Conservation (phyloP, 495 filamentous ascomycete genomes). For the Aspergillus bertholletiae region DNA sequence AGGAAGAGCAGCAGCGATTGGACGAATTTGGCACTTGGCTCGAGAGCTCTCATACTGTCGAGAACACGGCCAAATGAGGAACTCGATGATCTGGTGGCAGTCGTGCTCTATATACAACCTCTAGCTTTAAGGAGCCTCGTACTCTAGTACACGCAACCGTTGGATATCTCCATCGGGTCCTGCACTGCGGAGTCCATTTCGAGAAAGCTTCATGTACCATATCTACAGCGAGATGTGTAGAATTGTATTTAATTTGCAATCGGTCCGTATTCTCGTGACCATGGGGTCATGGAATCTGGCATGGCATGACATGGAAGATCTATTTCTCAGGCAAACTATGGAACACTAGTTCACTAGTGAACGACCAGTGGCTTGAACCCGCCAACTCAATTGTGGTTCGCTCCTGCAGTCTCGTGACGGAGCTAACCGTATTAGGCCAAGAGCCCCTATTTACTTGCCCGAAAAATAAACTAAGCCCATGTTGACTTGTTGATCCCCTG, state of each 20-base stretch:
- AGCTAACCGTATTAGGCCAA: conserved; percentile 23
- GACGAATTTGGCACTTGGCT: conserved; percentile 56
- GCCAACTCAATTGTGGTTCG: conserved; percentile 23
- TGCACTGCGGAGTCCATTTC: neutral
- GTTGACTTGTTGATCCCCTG: conserved; percentile 32
- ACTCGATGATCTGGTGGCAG: neutral
- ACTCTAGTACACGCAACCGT: neutral
- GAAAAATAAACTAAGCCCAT: conserved; percentile 15
- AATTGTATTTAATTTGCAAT: neutral
- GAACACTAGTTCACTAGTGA: no score
- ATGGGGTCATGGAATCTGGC: no score
- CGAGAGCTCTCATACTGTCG: conserved; percentile 34
- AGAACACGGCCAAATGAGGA: conserved; percentile 24
- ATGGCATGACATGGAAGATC: neutral
- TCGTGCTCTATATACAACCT: neutral
- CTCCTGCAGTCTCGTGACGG: conserved; percentile 28
- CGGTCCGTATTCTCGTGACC: no score
- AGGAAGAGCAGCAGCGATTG: conserved; percentile 43
- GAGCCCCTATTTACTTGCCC: conserved; percentile 24
- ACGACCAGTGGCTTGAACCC: no score
- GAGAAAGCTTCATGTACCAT: neutral
- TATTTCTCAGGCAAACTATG: no score
- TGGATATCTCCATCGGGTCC: neutral
- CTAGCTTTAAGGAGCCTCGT: neutral
- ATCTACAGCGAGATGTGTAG: neutral